phyloP scores from a whole-genome alignment of 805 yeast species.

The Clavispora fructus region DNA sequence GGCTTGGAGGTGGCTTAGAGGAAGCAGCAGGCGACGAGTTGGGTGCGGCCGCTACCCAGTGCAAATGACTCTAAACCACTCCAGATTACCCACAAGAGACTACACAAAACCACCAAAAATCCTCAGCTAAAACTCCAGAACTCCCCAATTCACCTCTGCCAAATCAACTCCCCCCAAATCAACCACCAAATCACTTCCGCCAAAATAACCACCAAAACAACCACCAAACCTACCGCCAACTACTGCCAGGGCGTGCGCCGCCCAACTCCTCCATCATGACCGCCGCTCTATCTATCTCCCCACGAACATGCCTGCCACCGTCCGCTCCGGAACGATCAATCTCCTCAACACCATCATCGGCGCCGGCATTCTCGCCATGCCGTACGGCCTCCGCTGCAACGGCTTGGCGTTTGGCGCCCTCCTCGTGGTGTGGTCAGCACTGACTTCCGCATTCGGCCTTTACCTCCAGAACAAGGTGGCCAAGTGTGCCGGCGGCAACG shows the following conservation, averaged over 20 bases:
- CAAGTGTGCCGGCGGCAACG: conserved; percentile 41
- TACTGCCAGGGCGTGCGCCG: background rate
- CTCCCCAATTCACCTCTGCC: too few relatives aligned
- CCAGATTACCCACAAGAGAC: too few relatives aligned
- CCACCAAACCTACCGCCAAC: too few relatives aligned
- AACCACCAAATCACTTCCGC: too few relatives aligned
- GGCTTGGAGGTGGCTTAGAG: too few relatives aligned
- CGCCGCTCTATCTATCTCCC: background rate
- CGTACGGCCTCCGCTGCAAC: conserved; percentile 64
- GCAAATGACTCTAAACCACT: too few relatives aligned
- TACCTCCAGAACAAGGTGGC: conserved; percentile 59
- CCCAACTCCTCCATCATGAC: background rate
- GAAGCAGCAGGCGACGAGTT: too few relatives aligned
- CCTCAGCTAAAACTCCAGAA: too few relatives aligned
- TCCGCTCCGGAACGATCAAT: conserved; percentile 57
- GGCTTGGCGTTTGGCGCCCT: conserved; percentile 55
- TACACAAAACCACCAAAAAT: too few relatives aligned
- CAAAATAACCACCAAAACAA: too few relatives aligned
- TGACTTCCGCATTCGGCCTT: conserved; percentile 64
- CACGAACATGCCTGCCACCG: conserved; percentile 19
- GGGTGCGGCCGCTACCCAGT: too few relatives aligned
- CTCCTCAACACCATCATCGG: conserved; percentile 75
- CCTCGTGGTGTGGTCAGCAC: conserved; percentile 56
- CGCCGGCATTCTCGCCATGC: conserved; percentile 74
- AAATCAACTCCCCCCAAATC: too few relatives aligned